phyloP scores from a whole-genome alignment of 108 stramenopile genomes.

The Cyclotella baltica region DNA sequence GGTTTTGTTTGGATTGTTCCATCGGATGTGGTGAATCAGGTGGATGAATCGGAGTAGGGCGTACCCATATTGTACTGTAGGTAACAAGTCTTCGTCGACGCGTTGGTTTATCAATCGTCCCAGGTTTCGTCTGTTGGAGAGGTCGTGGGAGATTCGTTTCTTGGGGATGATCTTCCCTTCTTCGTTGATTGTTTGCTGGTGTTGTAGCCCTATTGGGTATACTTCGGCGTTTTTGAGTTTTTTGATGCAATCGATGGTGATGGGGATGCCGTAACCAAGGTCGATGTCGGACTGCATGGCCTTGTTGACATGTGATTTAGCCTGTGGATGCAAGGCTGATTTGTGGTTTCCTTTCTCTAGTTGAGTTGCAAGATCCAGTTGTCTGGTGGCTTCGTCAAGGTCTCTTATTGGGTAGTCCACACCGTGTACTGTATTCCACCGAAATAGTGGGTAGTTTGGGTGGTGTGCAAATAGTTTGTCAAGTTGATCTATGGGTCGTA shows the following conservation, averaged over 20 bases:
- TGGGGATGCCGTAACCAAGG: constrained; percentile 5
- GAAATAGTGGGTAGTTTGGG: constrained; percentile 15
- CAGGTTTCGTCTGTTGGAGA: constrained; percentile 3
- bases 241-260: constrained; percentile 14
- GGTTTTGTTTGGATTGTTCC: constrained; percentile 10
- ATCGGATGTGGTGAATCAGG: constrained; percentile 20
- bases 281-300: constrained; percentile 9
- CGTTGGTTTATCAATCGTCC: constrained; percentile 23
- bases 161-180: constrained; percentile 24
- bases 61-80: background rate
- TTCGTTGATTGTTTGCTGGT: constrained; percentile 24
- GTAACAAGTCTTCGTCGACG: constrained; percentile 1
- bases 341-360: constrained; percentile 17
- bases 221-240: constrained; percentile 29
- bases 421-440: background rate
- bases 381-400: background rate
- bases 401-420: background rate
- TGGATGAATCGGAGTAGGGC: constrained; percentile 8
- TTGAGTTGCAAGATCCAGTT: background rate
- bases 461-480: constrained; percentile 18
- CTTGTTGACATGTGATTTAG: constrained; percentile 4
- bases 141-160: constrained; percentile 24
- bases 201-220: constrained; percentile 20
- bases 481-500: constrained; percentile 14
- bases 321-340: constrained; percentile 15